phyloP scores from a whole-genome alignment of 805 yeast genomes.

The Metschnikowia koreensis region DNA sequence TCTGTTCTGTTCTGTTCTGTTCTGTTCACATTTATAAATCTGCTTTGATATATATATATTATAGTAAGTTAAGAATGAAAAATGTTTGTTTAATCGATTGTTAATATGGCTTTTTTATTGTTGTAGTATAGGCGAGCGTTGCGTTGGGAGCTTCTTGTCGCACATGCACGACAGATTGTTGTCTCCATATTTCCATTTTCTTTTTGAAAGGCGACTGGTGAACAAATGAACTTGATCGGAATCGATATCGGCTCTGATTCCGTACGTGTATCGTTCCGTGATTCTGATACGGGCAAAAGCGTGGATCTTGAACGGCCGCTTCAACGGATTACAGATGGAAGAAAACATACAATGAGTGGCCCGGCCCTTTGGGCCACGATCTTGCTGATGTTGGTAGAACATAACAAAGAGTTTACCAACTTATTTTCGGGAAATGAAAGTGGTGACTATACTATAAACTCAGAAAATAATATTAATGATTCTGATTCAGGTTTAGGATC shows the following conservation, averaged over 20 bases:
- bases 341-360: slow-evolving; percentile 15
- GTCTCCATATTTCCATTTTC: background rate
- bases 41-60: no score
- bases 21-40: background rate
- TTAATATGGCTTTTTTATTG: no score
- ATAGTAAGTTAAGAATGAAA: no score
- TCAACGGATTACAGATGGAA: slow-evolving; percentile 6
- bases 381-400: slow-evolving; percentile 9
- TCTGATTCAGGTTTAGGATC: background rate
- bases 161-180: background rate
- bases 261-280: slow-evolving; percentile 38
- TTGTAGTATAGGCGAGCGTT: no score
- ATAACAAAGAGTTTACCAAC: background rate
- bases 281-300: slow-evolving; percentile 16
- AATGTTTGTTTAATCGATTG: no score
- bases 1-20: slow-evolving; percentile 7
- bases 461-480: no score
- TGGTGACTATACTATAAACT: background rate
- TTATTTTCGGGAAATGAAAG: background rate
- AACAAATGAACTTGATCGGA: slow-evolving; percentile 29
- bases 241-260: slow-evolving; percentile 54
- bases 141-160: background rate
- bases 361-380: slow-evolving; percentile 12
- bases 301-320: slow-evolving; percentile 9
- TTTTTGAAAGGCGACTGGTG: background rate